These are phyloP conservation scores for Typha latifolia DNA, from an alignment of 176 grass and related monocot species.

Conservation along the genomic window DNA sequence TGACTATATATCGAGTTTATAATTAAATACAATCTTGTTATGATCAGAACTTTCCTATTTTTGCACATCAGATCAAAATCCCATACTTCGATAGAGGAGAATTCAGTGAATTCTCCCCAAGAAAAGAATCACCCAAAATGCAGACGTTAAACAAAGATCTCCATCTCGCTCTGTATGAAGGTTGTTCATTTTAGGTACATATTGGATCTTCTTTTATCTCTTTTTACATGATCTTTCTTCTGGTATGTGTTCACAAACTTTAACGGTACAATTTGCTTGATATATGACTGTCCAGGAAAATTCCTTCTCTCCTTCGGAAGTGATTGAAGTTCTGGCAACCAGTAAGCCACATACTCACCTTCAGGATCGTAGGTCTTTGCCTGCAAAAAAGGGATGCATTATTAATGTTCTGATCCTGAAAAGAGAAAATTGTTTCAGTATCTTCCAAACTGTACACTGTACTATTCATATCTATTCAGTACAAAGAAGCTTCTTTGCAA, in stretches of 20 bases:
- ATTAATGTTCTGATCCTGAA: neutral
- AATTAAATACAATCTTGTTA: no score
- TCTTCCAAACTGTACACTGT: neutral
- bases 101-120: neutral
- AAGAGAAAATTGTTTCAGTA: neutral
- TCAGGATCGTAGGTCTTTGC: conserved; percentile 75
- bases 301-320: conserved; percentile 57
- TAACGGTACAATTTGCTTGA: conserved; percentile 64
- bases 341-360: conserved; percentile 60
- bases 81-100: no score
- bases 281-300: conserved; percentile 65
- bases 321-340: conserved; percentile 46
- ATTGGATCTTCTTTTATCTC: conserved; percentile 30
- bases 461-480: neutral
- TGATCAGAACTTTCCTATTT: no score
- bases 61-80: no score
- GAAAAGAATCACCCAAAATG: neutral
- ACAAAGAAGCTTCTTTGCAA: neutral
- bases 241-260: conserved; percentile 44
- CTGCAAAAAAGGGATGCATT: conserved; percentile 26
- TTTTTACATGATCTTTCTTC: conserved; percentile 34
- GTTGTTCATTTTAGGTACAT: conserved; percentile 28
- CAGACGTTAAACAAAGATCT: neutral
- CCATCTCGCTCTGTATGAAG: neutral
- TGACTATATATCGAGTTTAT: no score